Conservation (phyloP, 2,329 filamentous ascomycete genomes). For the Calonectria hongkongensis region DNA sequence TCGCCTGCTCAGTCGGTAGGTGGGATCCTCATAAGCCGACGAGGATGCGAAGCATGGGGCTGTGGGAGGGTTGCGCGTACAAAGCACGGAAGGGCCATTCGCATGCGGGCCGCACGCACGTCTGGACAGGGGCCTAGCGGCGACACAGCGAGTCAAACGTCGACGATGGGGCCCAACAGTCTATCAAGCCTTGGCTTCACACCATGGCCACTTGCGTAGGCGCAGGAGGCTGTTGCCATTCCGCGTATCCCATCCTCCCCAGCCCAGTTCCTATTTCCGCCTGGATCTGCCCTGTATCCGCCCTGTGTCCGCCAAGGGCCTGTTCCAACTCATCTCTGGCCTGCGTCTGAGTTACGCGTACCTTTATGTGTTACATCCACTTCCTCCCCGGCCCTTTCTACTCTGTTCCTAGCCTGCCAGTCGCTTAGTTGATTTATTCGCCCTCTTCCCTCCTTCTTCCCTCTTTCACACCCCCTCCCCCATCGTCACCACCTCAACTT, state of each 20-base stretch:
- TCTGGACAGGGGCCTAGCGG: conserved; percentile 1
- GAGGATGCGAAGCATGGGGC: conserved; percentile 3
- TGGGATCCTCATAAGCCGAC: conserved; percentile 2
- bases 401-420: neutral
- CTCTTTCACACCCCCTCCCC: neutral
- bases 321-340: conserved; percentile 19
- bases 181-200: conserved; percentile 17
- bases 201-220: conserved; percentile 4
- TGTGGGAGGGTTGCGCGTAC: conserved; percentile 39
- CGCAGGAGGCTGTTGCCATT: conserved; percentile 2
- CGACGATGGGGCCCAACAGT: conserved; percentile 20
- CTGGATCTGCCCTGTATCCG: conserved; percentile 18
- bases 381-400: neutral
- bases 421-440: conserved; percentile 13
- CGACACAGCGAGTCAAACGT: conserved; percentile 11
- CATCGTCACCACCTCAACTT: neutral
- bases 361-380: conserved; percentile 27
- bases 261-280: conserved; percentile 1
- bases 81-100: conserved; percentile 4
- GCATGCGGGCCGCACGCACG: conserved; percentile 23
- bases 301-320: conserved; percentile 11
- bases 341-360: conserved; percentile 23
- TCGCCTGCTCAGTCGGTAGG: conserved; percentile 20
- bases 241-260: conserved; percentile 29
- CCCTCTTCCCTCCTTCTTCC: conserved; percentile 10